These are phyloP conservation scores for Thuja plicata DNA, from an alignment of 83 land plant species.

Conservation along the genomic window DNA sequence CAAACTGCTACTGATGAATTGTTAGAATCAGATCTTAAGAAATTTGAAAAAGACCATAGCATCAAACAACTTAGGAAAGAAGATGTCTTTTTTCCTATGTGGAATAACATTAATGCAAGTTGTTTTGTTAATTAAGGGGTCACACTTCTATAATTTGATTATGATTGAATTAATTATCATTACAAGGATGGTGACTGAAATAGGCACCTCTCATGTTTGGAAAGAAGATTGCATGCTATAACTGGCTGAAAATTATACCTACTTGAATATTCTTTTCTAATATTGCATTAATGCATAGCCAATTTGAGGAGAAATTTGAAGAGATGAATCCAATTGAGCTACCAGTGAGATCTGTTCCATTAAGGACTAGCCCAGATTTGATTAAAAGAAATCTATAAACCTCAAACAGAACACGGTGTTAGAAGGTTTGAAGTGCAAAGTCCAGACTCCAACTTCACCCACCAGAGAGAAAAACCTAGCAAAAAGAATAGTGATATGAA, in stretches of 20 bases:
- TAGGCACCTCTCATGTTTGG: neutral
- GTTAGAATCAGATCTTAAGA: neutral
- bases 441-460: too few relatives aligned
- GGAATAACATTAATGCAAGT: neutral
- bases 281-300: constrained; percentile 29
- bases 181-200: neutral
- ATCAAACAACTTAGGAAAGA: neutral
- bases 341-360: neutral
- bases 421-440: too few relatives aligned
- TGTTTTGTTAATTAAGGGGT: neutral
- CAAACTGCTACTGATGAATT: neutral
- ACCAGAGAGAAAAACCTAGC: too few relatives aligned
- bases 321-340: constrained; percentile 23
- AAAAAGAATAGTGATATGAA: too few relatives aligned
- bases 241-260: neutral
- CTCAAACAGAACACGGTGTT: too few relatives aligned
- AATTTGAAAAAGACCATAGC: neutral
- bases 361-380: neutral
- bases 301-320: constrained; percentile 69
- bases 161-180: neutral
- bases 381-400: too few relatives aligned
- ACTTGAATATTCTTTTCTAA: neutral
- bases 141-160: neutral
- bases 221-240: neutral
- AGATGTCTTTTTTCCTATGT: neutral